Conservation (phyloP, 768 basidiomycete species). For the Mycena sanguinolenta region DNA sequence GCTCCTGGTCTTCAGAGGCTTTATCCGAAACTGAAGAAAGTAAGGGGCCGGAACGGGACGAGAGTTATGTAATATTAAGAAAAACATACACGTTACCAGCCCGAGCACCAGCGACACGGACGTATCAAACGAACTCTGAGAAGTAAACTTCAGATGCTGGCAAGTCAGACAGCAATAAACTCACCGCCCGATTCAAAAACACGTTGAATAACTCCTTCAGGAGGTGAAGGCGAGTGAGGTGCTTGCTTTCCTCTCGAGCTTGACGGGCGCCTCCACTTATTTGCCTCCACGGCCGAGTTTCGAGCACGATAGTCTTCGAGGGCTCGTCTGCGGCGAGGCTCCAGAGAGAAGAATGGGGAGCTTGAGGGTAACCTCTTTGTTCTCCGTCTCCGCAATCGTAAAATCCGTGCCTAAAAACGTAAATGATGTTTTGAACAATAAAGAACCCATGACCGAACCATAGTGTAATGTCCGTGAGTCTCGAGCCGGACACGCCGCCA, state of each 20-base stretch:
- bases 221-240: conserved; percentile 41
- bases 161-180: neutral
- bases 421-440: neutral
- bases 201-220: conserved; percentile 46
- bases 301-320: neutral
- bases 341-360: neutral
- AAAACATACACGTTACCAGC: conserved; percentile 44
- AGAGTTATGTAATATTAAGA: no score
- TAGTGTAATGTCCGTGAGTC: conserved; percentile 35
- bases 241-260: conserved; percentile 34
- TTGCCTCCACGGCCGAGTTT: conserved; percentile 7
- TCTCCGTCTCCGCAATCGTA: conserved; percentile 33
- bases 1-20: conserved; percentile 38
- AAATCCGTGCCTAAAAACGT: conserved; percentile 33
- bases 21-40: conserved; percentile 39
- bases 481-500: neutral
- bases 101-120: conserved; percentile 44
- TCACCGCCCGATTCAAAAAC: conserved; percentile 45
- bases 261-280: conserved; percentile 3
- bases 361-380: conserved; percentile 3
- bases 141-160: neutral
- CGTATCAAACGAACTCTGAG: conserved; percentile 47
- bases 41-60: neutral
- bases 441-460: conserved; percentile 31
- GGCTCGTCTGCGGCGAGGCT: neutral